Conservation (phyloP, 1,284 basidiomycete species). For the Ustilago crameri region DNA sequence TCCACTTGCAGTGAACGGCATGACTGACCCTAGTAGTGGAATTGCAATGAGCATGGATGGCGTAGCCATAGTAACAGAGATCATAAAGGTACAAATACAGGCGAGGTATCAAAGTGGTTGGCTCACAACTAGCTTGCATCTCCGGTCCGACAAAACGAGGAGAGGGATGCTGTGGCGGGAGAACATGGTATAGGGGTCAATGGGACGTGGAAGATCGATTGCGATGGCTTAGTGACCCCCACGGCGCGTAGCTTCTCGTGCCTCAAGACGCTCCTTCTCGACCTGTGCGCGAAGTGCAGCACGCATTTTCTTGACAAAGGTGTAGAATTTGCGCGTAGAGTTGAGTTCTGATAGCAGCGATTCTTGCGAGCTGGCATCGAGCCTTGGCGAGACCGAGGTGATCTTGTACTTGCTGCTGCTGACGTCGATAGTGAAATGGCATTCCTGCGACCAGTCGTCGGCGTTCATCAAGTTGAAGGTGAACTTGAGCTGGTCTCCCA, state of each 20-base stretch:
- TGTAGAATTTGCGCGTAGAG: constrained; percentile 51
- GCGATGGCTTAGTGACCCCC: constrained; percentile 9
- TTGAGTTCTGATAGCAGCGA: constrained; percentile 49
- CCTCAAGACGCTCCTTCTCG: constrained; percentile 45
- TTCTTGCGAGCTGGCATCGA: constrained; percentile 32
- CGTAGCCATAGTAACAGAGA: not conserved
- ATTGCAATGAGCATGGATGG: not conserved
- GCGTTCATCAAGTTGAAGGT: constrained; percentile 52
- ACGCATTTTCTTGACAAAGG: constrained; percentile 55
- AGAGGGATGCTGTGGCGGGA: not conserved
- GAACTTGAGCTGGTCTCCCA: constrained; percentile 52
- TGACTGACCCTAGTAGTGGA: too few relatives aligned
- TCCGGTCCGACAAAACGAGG: not conserved
- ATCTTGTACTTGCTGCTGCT: constrained; percentile 43
- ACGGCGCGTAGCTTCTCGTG: constrained; percentile 32
- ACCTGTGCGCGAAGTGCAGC: constrained; percentile 34
- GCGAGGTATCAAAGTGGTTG: constrained; percentile 22
- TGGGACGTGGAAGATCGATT: not conserved
- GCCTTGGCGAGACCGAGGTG: constrained; percentile 36
- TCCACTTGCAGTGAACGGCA: too few relatives aligned
- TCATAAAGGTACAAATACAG: constrained; percentile 32
- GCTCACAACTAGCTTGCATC: constrained; percentile 2
- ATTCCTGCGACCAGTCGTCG: constrained; percentile 50
- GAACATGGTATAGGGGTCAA: not conserved
- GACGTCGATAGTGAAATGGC: constrained; percentile 51